Conservation (phyloP, 306 rosid species). For the Vicia faba region DNA sequence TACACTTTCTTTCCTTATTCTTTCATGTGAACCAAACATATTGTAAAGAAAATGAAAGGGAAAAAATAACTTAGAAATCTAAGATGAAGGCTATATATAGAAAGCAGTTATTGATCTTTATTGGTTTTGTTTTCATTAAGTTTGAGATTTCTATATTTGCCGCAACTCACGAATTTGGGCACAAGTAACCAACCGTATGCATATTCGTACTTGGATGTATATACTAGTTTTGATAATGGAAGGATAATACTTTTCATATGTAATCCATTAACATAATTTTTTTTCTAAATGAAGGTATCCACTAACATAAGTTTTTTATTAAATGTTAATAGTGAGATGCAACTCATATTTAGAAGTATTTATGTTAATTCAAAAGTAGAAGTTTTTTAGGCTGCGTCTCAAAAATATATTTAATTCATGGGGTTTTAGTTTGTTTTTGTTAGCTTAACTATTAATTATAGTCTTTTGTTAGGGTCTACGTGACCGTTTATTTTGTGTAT, state of each 20-base stretch:
- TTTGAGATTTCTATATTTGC: constrained; percentile 27
- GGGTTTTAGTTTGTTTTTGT: no score
- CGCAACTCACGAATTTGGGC: background rate
- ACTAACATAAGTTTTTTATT: background rate
- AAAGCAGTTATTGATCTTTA: constrained; percentile 22
- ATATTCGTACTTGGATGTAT: background rate
- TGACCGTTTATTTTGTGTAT: no score
- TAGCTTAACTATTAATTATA: no score
- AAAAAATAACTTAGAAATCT: constrained; percentile 32
- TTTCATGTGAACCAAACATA: no score
- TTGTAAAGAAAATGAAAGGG: constrained; percentile 30
- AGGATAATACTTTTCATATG: background rate
- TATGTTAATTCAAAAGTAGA: no score
- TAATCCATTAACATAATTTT: constrained; percentile 1
- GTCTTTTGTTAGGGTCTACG: no score
- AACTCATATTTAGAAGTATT: no score
- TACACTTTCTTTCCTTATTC: no score
- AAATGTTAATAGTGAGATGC: no score
- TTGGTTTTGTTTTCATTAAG: background rate
- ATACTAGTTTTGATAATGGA: background rate
- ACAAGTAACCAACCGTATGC: background rate
- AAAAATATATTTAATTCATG: no score
- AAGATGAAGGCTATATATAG: constrained; percentile 34
- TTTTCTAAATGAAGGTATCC: background rate
- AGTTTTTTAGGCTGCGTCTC: no score